Evolutionary conservation across 2,329 filamentous ascomycete genomes (phyloP), one percentile per base, ranked within the genome.

Genomic region (Aspergillus ochraceus): DNA sequence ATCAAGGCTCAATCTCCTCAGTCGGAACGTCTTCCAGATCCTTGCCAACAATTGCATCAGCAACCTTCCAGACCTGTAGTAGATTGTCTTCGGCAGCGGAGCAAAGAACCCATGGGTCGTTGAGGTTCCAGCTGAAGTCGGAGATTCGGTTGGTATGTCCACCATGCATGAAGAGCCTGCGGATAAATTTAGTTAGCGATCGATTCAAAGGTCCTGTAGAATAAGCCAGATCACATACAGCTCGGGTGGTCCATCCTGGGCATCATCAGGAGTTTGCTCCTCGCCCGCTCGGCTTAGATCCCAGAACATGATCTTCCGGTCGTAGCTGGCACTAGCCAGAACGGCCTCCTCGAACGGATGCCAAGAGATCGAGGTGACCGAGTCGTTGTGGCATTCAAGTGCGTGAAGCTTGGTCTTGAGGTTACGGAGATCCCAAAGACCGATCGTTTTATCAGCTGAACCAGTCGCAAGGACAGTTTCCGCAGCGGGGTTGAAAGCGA

Each of bases 61-160:
- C 88, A 22, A 92, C 90, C 77, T 91, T 93, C 91, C 91, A 98
- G 68, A 97, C 91, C 77, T 99, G 95, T 64, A 99, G 85, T 66
- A 98, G 82, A 73, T 99, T 99, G 79, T 99, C 95, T 74, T 99
- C 96, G 0, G 94, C 95, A 17, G 95, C 93, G 62, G 91, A 96
- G 75, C 92, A 93, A 66, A 99, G 90, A 57, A 97, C 86, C 96
- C 96, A 99, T 4, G 94, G 93, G 70, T 97, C 92, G 74, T 96
- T 97, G 67, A 88, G 87, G 77, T 99, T 99, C 94, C 94, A 99
- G 78, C 90, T 94, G 72, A 99, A 99, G 77, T 99, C 96, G 39
- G 91, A 92, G 62, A 99, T 87, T 66, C 96, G 90, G 78, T 97
- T 97, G 11, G 95, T 99, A 80, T 99, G 96, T 32, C 95, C 95